phyloP scores from a whole-genome alignment of 495 filamentous ascomycete genomes.

The Hypoxylon cercidicola region DNA sequence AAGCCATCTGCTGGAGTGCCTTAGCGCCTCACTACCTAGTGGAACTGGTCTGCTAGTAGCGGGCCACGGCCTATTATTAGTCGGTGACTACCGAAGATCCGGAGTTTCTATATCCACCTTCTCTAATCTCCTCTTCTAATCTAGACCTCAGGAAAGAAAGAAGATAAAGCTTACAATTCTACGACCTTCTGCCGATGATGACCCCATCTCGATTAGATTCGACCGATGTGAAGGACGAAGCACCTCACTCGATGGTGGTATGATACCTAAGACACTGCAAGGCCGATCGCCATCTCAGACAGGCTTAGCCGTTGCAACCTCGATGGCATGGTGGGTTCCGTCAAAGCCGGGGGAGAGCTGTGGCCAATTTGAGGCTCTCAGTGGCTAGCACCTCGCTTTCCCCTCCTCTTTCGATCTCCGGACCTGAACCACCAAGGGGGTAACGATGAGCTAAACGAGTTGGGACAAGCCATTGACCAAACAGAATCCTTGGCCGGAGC shows the following conservation, averaged over 20 bases:
- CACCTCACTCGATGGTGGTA: constrained; percentile 33
- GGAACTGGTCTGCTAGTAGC: not conserved
- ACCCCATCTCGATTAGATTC: constrained; percentile 10
- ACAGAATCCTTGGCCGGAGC: constrained; percentile 2
- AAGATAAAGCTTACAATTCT: constrained; percentile 15
- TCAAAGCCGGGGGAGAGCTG: constrained; percentile 35
- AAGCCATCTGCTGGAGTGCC: not conserved
- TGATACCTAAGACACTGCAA: constrained; percentile 23
- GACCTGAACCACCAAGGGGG: constrained; percentile 9
- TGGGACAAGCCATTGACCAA: constrained; percentile 13
- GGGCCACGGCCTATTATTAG: not conserved
- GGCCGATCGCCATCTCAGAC: constrained; percentile 40
- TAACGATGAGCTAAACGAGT: constrained; percentile 21
- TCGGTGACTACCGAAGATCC: constrained; percentile 21
- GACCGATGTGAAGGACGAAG: constrained; percentile 9
- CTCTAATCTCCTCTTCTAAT: not conserved
- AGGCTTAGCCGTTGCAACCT: constrained; percentile 33
- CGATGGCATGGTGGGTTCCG: constrained; percentile 25
- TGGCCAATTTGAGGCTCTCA: constrained; percentile 41
- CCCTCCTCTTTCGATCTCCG: not conserved
- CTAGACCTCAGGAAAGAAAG: not conserved
- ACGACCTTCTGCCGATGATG: constrained; percentile 23
- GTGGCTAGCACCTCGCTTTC: constrained; percentile 22
- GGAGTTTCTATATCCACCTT: constrained; percentile 25
- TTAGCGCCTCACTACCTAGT: not conserved